Conservation (phyloP, 371 early-diverging fungal genomes). For the Zopfochytrium polystomum region DNA sequence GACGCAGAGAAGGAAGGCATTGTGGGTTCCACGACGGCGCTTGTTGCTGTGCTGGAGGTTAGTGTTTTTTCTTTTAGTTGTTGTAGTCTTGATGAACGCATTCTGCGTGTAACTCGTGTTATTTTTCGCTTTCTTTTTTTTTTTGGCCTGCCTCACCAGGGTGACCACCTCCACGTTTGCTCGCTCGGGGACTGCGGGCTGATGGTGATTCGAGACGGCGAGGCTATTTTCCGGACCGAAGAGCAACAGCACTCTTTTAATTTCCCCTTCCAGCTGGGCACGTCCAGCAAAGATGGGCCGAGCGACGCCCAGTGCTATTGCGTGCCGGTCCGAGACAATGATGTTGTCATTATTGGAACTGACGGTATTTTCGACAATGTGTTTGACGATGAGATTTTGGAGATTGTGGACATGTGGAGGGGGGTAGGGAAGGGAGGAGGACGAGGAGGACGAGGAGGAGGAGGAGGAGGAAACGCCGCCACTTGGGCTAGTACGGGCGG, state of each 20-base stretch:
- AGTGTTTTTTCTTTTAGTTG: background rate
- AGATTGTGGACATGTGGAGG: conserved; percentile 42
- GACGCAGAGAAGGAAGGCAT: conserved; percentile 65
- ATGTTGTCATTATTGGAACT: conserved; percentile 55
- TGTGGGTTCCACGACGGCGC: conserved; percentile 87
- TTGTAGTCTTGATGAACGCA: too few relatives aligned
- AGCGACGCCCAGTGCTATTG: conserved; percentile 55
- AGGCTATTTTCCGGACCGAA: conserved; percentile 87
- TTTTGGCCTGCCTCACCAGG: too few relatives aligned
- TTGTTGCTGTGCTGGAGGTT: conserved; percentile 74
- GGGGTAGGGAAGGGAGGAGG: too few relatives aligned
- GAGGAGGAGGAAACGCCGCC: too few relatives aligned
- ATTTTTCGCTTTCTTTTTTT: too few relatives aligned
- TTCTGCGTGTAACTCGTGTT: too few relatives aligned
- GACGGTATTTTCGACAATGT: conserved; percentile 57
- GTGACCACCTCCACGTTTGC: conserved; percentile 86
- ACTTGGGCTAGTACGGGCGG: too few relatives aligned
- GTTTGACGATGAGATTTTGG: conserved; percentile 50
- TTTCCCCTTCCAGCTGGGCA: conserved; percentile 57
- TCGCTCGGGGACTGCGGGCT: conserved; percentile 94
- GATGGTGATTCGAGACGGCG: conserved; percentile 78
- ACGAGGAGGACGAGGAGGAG: too few relatives aligned
- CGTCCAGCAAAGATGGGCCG: conserved; percentile 43
- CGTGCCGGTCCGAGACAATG: conserved; percentile 67
- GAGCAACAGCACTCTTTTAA: conserved; percentile 62